Base-by-base conservation (phyloP, 345 rosid genomes). In the Excoecaria agallocha region DNA sequence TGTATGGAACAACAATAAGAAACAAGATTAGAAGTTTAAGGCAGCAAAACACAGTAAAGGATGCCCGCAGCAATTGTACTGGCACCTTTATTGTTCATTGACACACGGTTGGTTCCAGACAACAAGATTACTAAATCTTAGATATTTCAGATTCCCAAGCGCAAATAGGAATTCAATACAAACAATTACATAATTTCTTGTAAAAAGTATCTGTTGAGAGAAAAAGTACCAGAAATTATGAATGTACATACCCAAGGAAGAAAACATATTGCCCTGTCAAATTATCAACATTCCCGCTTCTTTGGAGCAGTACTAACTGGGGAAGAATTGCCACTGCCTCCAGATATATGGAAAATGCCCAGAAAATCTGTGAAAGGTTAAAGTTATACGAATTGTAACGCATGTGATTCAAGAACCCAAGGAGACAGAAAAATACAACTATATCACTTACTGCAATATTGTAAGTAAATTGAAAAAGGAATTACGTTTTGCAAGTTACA, bases 271-370 rank as follows among this genome's bases (percentile, higher is more conserved):
- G 97, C 68, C 97, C 98, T 0, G 98, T 89, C 81, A 92, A 81
- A 81, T 94, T 94, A 86, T 94, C 98, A 70, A 94, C 98, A 79
- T 94, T 94, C 70, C 98, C 94, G 73, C 97, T 92, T 80, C 96
- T 71, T 77, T 94, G 98, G 54, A 94, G 94, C 82, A 92, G 75
- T 77, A 94, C 92, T 78, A 94, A 73, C 84, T 90, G 98, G 39
- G 97, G 97, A 84, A 94, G 92, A 75, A 94, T 94, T 16, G 98
- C 98, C 76, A 94, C 86, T 49, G 98, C 94, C 85, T 94, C 98
- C 91, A 94, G 82, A 86, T 94, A 94, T 25, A 94, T 89, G 16
- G 97, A 94, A 76, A 94, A 90, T 17, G 96, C 97, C 97, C 97
- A 94, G 64, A 89, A 84, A 56, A 92, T 76, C 98, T 94, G 82